Base-by-base conservation (phyloP, 2,329 filamentous ascomycete genomes). In the Myotisia sp. region DNA sequence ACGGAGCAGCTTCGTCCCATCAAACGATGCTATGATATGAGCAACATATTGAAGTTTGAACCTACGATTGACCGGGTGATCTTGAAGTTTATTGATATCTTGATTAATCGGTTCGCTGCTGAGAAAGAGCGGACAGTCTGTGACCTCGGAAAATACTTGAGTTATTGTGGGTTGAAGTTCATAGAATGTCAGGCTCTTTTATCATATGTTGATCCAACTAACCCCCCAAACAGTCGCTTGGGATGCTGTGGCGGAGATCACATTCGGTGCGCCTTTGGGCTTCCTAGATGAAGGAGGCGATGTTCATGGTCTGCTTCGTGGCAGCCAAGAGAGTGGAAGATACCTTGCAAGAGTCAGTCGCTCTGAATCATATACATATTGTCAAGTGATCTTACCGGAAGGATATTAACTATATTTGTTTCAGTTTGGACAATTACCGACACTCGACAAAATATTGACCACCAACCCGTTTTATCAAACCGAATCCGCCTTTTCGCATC, bases 401-500 rank as follows among this genome's bases (percentile, higher is more conserved):
- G 13, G 4, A 12, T 9, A 3, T 26, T 26, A 12, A 9, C 13
- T n/a, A 26, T 3, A 9, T 4, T 26, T 4, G 10, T 4, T 4
- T 26, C 10, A 75, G 71, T 62, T 84, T 18, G 80, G 80, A 4
- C 80, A 86, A 60, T 79, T 84, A 30, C 80, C 77, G 2, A 65
- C 75, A 40, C 63, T 86, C 2, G 80, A 86, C 48, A 63, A 68
- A 0, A 37, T 85, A 17, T 65, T 82, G 39, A 68, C 75, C 42
- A 86, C 86, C 59, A 87, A 86, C 47, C 79, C 79, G 0, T 55
- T 86, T 42, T 74, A 73, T 43, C 3, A 74, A 4, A 19, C 17
- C 6, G 14, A 30, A 10, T 30, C 18, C 21, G 13, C 18, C 6
- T 19, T n/a, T 10, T 30, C 17, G 28, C 13, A 19, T 8, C 6